Conservation (phyloP, 805 yeast genomes). For the Barnettozyma californica region DNA sequence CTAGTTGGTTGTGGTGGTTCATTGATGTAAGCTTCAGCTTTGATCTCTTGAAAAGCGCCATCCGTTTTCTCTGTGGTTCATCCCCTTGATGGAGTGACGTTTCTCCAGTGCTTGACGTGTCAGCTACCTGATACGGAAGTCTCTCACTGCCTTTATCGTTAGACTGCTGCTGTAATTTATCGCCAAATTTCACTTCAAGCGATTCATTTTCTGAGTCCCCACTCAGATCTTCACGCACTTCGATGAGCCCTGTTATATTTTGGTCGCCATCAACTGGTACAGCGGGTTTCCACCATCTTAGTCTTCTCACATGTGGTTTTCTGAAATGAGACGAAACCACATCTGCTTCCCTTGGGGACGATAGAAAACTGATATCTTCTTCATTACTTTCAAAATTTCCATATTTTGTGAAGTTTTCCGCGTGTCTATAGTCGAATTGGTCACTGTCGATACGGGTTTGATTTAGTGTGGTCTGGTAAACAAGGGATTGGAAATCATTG, state of each 20-base stretch:
- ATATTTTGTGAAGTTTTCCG: neutral
- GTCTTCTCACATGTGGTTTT: neutral
- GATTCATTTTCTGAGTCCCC: neutral
- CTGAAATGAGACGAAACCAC: neutral
- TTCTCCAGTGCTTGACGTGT: neutral
- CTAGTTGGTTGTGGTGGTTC: neutral
- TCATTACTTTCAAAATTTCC: neutral
- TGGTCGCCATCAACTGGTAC: neutral
- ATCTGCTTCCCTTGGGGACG: neutral
- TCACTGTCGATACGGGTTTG: neutral
- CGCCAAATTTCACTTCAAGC: neutral
- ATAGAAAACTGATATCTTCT: neutral
- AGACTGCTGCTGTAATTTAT: neutral
- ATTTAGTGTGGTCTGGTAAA: neutral
- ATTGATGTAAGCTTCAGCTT: neutral
- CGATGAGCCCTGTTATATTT: neutral
- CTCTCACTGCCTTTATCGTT: neutral
- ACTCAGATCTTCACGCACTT: neutral
- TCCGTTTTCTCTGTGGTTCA: neutral
- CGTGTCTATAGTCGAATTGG: neutral
- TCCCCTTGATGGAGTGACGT: neutral
- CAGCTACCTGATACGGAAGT: neutral
- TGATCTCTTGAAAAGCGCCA: neutral
- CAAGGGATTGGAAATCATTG: conserved; percentile 4
- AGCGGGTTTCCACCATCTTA: conserved; percentile 9